Percentiles rank a stretch among this genome's conserved stretches.
Conservation (phyloP, 768 basidiomycete genomes). For the Pisolithus marmoratus region DNA sequence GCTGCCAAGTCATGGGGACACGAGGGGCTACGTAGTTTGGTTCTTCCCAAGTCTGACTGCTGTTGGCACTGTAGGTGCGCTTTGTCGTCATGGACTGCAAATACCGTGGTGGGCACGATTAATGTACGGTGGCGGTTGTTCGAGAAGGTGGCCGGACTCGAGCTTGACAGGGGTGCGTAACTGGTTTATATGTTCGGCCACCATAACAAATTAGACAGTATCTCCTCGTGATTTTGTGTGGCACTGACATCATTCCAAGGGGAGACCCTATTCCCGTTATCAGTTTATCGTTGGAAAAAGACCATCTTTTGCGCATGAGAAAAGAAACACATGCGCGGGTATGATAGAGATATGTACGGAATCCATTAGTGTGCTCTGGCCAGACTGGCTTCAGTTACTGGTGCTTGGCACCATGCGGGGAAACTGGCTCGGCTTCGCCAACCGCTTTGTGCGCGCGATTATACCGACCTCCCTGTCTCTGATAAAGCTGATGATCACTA, state of each 20-base stretch:
- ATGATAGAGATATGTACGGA: not conserved
- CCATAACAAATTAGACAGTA: no score
- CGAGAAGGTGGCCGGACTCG: no score
- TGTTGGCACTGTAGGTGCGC: not conserved
- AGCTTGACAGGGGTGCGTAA: no score
- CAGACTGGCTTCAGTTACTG: constrained; percentile 9
- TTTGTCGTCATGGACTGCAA: not conserved
- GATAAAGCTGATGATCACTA: constrained; percentile 93
- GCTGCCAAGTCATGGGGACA: constrained; percentile 19
- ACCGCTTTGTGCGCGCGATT: constrained; percentile 80
- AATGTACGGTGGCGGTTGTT: no score
- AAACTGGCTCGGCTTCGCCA: constrained; percentile 33
- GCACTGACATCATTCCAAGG: no score
- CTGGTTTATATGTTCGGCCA: no score
- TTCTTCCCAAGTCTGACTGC: not conserved
- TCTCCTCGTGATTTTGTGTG: no score
- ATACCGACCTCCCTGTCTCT: constrained; percentile 85
- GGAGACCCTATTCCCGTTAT: no score
- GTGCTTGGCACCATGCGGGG: constrained; percentile 15
- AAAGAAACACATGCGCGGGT: no score
- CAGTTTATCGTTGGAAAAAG: no score
- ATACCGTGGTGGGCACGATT: no score
- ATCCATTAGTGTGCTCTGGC: constrained; percentile 4
- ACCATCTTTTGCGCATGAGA: no score
- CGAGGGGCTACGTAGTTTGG: constrained; percentile 8